Evolutionary conservation across 2,329 filamentous ascomycete species (phyloP), one percentile per base, ranked within the genome.

Genomic region (Myriosclerotinia scirpicola): DNA sequence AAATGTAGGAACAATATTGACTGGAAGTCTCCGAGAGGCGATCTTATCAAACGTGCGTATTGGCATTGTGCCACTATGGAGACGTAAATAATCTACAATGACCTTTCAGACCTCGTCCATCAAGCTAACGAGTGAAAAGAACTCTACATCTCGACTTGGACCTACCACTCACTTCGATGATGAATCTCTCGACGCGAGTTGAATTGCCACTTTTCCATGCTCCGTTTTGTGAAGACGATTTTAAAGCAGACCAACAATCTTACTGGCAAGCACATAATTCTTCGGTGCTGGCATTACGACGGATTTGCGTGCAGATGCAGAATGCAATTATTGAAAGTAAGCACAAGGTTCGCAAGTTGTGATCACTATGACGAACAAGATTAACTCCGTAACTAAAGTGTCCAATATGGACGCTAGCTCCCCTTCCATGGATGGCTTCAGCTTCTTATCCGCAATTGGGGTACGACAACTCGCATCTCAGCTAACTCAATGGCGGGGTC

Each of bases 251-350:
- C 68, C 81, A 85, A 68, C 75, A 79, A 12, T 82, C 83, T 1
- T 81, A 85, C 67, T 85, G 84, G 66, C 81, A 85, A 68, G 82
- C 85, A 67, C 81, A 88, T 70, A 87, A 86, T 73, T 80, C 84
- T 2, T 86, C 85, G 0, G 85, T 87, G 71, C 83, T 88, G 55
- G 82, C 84, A 14, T 78, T 88, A 22, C 79, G 83, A 26, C 79
- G 82, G 34, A 76, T 88, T 3, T 82, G 83, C 48, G 79, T 81
- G 1, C 80, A 82, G 30, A 82, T 87, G 22, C 82, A 88, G 72
- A 77, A 78, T 54, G 78, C 79, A 3, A 79, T 88, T 38, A 82
- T 79, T 67, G 81, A 82, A 69, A 79, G 85, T 86, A 76, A 76
- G 83, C 46, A 50, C 5, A 20, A 5, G 4, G 34, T 26, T 59